These are phyloP conservation scores for Pezicula carpinea DNA, from an alignment of 2,329 filamentous ascomycete species.

Conservation along the genomic window DNA sequence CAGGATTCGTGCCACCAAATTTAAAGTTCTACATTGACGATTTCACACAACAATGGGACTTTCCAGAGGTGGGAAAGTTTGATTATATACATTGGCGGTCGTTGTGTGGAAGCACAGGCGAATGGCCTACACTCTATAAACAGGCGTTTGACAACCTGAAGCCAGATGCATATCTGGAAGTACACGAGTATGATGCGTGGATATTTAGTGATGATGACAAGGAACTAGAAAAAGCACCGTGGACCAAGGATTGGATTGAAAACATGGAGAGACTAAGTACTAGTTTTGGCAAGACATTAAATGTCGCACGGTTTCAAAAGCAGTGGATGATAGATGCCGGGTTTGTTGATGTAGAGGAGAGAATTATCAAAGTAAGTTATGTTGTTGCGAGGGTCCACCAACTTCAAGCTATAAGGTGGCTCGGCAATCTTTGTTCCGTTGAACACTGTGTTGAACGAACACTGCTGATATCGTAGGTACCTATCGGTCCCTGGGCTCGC, in stretches of 20 bases:
- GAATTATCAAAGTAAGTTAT: too few species aligned
- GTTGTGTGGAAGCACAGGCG: slow-evolving; percentile 48
- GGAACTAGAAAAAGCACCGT: background rate
- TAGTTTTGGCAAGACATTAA: too few species aligned
- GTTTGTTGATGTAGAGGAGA: too few species aligned
- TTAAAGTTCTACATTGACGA: slow-evolving; percentile 60
- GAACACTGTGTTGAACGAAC: too few species aligned
- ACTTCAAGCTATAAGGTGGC: too few species aligned
- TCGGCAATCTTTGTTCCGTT: too few species aligned
- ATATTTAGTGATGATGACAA: background rate
- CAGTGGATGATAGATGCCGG: too few species aligned
- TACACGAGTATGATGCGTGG: background rate
- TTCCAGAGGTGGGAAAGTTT: slow-evolving; percentile 38
- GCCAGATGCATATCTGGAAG: background rate
- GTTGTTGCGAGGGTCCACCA: too few species aligned
- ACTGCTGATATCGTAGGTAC: slow-evolving; percentile 14
- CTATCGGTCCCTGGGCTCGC: slow-evolving; percentile 36
- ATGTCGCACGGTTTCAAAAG: too few species aligned
- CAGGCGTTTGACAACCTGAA: slow-evolving; percentile 33
- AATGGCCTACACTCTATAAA: slow-evolving; percentile 49
- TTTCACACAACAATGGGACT: slow-evolving; percentile 33
- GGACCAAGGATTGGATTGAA: background rate
- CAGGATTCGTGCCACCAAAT: slow-evolving; percentile 49
- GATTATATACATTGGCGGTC: slow-evolving; percentile 55
- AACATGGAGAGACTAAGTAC: too few species aligned